A percentile compares a stretch with the other conserved stretches of the same genome.
Conservation (phyloP, 495 filamentous ascomycete genomes). For the Penicillium lividum region DNA sequence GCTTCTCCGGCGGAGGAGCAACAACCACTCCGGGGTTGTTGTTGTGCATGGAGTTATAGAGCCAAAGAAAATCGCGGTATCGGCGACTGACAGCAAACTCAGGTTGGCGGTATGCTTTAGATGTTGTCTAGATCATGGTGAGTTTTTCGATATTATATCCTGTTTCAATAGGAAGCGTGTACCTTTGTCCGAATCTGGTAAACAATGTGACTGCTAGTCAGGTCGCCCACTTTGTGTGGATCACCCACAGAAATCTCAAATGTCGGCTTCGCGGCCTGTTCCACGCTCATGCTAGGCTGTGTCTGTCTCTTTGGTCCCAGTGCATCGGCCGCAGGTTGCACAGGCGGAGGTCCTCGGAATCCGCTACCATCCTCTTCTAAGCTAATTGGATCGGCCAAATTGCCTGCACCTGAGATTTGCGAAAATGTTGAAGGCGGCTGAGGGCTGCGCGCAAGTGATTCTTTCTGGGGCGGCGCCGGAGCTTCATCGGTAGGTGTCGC, state of each 20-base stretch:
- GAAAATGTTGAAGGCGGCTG: slow-evolving; percentile 51
- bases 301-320: slow-evolving; percentile 56
- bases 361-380: slow-evolving; percentile 63
- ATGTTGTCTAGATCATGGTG: slow-evolving; percentile 68
- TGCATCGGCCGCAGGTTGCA: slow-evolving; percentile 59
- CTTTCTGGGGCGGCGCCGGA: slow-evolving; percentile 88
- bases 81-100: slow-evolving; percentile 91
- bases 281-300: slow-evolving; percentile 81
- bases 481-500: slow-evolving; percentile 59
- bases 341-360: slow-evolving; percentile 70
- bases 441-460: slow-evolving; percentile 63
- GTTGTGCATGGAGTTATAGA: slow-evolving; percentile 88
- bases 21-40: slow-evolving; percentile 96
- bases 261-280: slow-evolving; percentile 85
- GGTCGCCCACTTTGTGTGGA: slow-evolving; percentile 95
- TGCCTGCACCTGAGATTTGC: slow-evolving; percentile 47
- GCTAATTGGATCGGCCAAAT: slow-evolving; percentile 62
- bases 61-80: slow-evolving; percentile 96
- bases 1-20: slow-evolving; percentile 95
- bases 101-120: slow-evolving; percentile 87
- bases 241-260: slow-evolving; percentile 95
- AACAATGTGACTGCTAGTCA: slow-evolving; percentile 95
- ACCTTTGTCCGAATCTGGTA: slow-evolving; percentile 95
- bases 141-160: background rate
- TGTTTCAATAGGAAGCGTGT: slow-evolving; percentile 15